Base-by-base conservation (phyloP, 2,329 filamentous ascomycete genomes). In the Arthroderma sp. region DNA sequence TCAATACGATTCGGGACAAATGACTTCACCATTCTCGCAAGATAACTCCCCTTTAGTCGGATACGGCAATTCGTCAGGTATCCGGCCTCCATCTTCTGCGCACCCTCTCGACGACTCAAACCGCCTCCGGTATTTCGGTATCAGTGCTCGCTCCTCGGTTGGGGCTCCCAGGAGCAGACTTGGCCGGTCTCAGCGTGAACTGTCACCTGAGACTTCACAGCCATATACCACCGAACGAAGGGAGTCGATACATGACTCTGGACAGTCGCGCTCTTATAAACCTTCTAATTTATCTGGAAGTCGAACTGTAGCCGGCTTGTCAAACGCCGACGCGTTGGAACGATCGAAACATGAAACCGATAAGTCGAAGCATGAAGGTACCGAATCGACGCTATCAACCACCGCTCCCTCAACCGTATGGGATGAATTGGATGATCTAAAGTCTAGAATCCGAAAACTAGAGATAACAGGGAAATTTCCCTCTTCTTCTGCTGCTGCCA, bases 371-470 rank as follows among this genome's bases (percentile, higher is more conserved):
- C 54, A 58, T 15, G 80, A 88, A 55, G 81, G 81, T 6, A 87
- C 86, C 0, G 86, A 91, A 55, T 96, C 91, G 0, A 89, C 83
- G 0, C 74, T 83, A 31, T 96, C 91, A 0, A 91, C 85, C 0
- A 87, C 82, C 1, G 86, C 85, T 1, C 85, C 88, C 8, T 93
- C 87, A 1, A 95, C 87, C 0, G 85, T 98, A 2, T 98, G 91
- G 91, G 91, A 96, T 59, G 91, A 98, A 63, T 68, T 98, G 29
- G 91, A 96, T 55, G 91, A 96, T 52, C 68, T 98, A 39, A 96
- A 96, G 61, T 91, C 85, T 36, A 79, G 91, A 29, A 94, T 98
- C 54, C 81, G 85, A 54, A 84, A 86, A 48, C 74, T 98, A 6
- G 91, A 96, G 61, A 65, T 93, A 53, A 93, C 85, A 2, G 88